Base-by-base conservation (phyloP, 306 rosid species). In the Cicer chorassanicum region DNA sequence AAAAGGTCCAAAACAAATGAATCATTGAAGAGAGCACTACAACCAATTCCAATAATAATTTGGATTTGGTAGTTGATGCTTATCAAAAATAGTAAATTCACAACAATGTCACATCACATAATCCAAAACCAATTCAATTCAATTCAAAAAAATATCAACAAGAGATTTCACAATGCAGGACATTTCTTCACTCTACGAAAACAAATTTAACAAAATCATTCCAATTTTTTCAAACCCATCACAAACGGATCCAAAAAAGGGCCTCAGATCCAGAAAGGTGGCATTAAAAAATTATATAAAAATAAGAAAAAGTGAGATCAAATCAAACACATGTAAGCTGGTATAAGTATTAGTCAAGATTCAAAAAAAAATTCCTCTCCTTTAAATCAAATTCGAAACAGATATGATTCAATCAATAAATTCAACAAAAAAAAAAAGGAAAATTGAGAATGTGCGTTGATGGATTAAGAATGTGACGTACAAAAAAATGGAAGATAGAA, bases 231-330 rank as follows among this genome's bases (percentile, higher is more conserved):
- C 50, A 51, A 49, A 70, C 16, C 60, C n/a, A 80, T 63, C 49
- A 53, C 54, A 67, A 15, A 67, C 66, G 70, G 78, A 82, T 75
- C 78, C 40, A 42, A 19, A 49, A 57, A 29, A 41, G 42, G 48
- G 73, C 15, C 21, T 59, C 79, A 79, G 82, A 84, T 84, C 81
- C 87, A 67, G 59, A 60, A 65, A 73, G 53, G 60, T 38, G 53
- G 18, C 54, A 36, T 29, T 72, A 14, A 49, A 63, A 65, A 75
- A 15, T 9, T 45, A 70, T 2, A 7, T 6, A 70, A 6, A 9
- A 61, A 55, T n/a, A 51, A 9, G 8, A 5, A 4, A 21, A 6
- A 64, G 39, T 43, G 74, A 72, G 80, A 80, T 80, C 76, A 81
- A 63, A 56, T 80, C 76, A 81, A 63, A 56, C 45, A 50, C 0